Evolutionary conservation across 192 early-diverging fungal genomes (phyloP), one percentile per base, ranked within the genome.

Genomic region (Coemansia erecta): DNA sequence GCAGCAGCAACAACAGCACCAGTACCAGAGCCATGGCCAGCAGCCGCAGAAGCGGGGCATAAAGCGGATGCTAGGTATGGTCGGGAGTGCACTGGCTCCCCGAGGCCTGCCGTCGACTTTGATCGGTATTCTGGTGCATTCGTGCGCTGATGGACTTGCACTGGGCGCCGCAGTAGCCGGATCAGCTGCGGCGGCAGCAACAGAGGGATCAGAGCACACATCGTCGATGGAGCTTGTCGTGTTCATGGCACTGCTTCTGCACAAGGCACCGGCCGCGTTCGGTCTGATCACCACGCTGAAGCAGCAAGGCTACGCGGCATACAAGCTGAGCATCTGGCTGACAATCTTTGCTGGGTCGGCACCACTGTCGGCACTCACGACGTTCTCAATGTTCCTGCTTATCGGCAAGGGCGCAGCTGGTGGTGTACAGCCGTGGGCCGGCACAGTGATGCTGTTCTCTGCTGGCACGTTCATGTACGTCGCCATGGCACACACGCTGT

Each of bases 211-310:
- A 7, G 69, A 82, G 8, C 76, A 84, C 19, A 68, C 85, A 15
- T 85, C 86, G 4, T 72, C 76, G 6, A 37, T 79, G 26, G 76
- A 79, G 40, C 75, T 87, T 18, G 87, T 98, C 10, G 90, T 98
- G 18, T 98, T 96, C 64, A 49, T 98, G 17, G 95, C 95, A 4
- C 92, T 98, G 58, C 90, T 96, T 83, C 76, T 98, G 24, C 95
- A 98, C 83, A 98, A 98, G 74, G 94, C 92, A 7, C 95, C 95
- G 1, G 86, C 91, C 7, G 92, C 95, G 0, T 94, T 98, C 72
- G 94, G 92, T 0, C 81, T 98, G 9, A 83, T 90, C 17, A 94
- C 92, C 1, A 89, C 91, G n/a, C 80, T 98, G 17, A 75, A 96
- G 52, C 81, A 86, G 56, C 86, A 92, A 53, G 87, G 92, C 4